Conservation (phyloP, 1,284 basidiomycete species). For the Ceratobasidium sp. region DNA sequence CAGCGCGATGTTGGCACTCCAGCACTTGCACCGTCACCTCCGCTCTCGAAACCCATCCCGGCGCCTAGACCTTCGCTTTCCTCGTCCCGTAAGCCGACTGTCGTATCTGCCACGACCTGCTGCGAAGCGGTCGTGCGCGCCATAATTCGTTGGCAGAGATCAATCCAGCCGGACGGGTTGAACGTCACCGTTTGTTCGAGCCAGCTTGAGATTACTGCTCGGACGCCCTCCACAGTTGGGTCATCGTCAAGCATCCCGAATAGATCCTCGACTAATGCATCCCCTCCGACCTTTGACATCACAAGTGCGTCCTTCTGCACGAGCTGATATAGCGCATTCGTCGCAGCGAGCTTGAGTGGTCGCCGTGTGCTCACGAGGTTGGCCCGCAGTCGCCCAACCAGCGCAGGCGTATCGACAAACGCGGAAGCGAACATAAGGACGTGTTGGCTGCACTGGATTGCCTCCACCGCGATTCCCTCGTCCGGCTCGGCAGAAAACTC, state of each 20-base stretch:
- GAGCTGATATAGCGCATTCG: slow-evolving; percentile 96
- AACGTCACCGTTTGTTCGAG: slow-evolving; percentile 92
- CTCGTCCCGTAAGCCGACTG: slow-evolving; percentile 80
- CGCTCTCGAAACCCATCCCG: slow-evolving; percentile 59
- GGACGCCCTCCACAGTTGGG: slow-evolving; percentile 93
- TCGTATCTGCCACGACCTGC: slow-evolving; percentile 68
- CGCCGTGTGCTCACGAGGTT: slow-evolving; percentile 84
- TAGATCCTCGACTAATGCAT: slow-evolving; percentile 92
- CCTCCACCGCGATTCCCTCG: slow-evolving; percentile 91
- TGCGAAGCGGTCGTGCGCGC: slow-evolving; percentile 86
- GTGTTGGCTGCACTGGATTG: slow-evolving; percentile 96
- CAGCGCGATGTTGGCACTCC: slow-evolving; percentile 79
- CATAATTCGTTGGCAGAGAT: slow-evolving; percentile 97
- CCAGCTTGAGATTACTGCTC: slow-evolving; percentile 96
- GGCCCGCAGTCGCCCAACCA: slow-evolving; percentile 80
- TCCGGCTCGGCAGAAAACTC: slow-evolving; percentile 90
- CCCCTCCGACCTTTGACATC: slow-evolving; percentile 95
- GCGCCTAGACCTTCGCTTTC: slow-evolving; percentile 90
- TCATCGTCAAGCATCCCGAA: slow-evolving; percentile 96
- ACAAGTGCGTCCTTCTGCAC: slow-evolving; percentile 94
- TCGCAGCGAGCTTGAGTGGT: slow-evolving; percentile 92
- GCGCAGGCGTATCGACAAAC: slow-evolving; percentile 81
- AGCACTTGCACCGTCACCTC: slow-evolving; percentile 57
- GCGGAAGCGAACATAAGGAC: slow-evolving; percentile 95
- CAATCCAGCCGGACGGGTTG: slow-evolving; percentile 98